A percentile compares a stretch with the other conserved stretches of the same genome.
Conservation (phyloP, 1,284 basidiomycete genomes). For the Rhodotorula glutinis region DNA sequence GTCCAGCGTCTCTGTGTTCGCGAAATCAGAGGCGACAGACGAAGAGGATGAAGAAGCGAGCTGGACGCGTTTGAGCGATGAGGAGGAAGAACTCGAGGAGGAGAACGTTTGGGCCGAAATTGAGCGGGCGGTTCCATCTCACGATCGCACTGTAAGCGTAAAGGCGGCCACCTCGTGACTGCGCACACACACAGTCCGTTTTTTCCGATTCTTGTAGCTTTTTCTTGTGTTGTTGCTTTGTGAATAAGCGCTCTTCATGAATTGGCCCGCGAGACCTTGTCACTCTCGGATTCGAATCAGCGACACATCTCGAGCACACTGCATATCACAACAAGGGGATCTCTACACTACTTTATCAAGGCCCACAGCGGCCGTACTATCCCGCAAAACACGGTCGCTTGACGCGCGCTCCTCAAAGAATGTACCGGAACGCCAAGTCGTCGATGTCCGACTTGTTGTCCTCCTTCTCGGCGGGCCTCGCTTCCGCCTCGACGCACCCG, state of each 20-base stretch:
- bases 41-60: background rate
- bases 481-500: conserved; percentile 11
- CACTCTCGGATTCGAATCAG: too few species aligned
- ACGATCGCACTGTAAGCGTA: too few species aligned
- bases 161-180: too few species aligned
- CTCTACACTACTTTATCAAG: background rate
- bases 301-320: too few species aligned
- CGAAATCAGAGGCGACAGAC: background rate
- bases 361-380: too few species aligned
- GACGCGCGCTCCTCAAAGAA: background rate
- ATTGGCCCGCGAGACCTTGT: too few species aligned
- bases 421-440: conserved; percentile 17
- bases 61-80: background rate
- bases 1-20: background rate
- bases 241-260: too few species aligned
- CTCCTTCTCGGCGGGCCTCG: conserved; percentile 6
- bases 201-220: too few species aligned
- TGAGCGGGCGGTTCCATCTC: background rate
- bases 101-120: background rate
- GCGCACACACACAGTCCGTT: too few species aligned
- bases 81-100: background rate
- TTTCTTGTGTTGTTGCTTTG: too few species aligned
- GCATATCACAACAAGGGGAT: background rate
- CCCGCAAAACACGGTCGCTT: background rate
- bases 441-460: conserved; percentile 17